Conservation (phyloP, 2,329 filamentous ascomycete species). For the Beauveria caledonica region DNA sequence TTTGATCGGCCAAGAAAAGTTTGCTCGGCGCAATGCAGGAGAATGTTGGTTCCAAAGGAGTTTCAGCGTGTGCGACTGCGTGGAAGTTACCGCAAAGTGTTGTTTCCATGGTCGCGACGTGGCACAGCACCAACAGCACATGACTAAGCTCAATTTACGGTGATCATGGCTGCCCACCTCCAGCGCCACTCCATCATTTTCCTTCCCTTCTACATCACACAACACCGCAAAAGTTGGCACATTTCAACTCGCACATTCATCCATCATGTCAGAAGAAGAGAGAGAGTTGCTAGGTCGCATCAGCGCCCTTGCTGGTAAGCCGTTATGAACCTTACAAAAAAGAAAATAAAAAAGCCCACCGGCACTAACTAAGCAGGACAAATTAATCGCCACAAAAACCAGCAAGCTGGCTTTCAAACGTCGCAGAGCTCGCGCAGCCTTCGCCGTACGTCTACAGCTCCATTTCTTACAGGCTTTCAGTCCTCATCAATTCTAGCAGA, state of each 20-base stretch:
- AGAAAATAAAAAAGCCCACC: slow-evolving; percentile 6
- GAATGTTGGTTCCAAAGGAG: too few relatives aligned
- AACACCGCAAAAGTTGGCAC: neutral
- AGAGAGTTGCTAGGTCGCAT: slow-evolving; percentile 47
- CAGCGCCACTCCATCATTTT: neutral
- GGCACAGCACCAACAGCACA: neutral
- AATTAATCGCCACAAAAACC: slow-evolving; percentile 72
- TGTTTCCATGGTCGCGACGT: neutral
- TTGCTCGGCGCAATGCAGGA: too few relatives aligned
- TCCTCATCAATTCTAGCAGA: slow-evolving; percentile 16
- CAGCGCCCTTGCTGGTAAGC: slow-evolving; percentile 40
- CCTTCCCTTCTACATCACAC: neutral
- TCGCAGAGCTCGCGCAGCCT: slow-evolving; percentile 12
- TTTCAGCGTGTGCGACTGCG: too few relatives aligned
- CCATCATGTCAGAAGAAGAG: slow-evolving; percentile 39
- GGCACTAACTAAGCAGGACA: slow-evolving; percentile 46
- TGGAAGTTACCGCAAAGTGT: neutral
- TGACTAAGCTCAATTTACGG: neutral
- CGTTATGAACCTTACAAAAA: neutral
- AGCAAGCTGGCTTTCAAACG: slow-evolving; percentile 37
- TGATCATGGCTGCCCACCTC: neutral
- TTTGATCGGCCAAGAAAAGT: too few relatives aligned
- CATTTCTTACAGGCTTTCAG: neutral
- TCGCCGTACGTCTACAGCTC: neutral
- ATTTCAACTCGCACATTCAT: neutral